phyloP scores from a whole-genome alignment of 2,329 filamentous ascomycete genomes.

The Fusarium goolgardi region DNA sequence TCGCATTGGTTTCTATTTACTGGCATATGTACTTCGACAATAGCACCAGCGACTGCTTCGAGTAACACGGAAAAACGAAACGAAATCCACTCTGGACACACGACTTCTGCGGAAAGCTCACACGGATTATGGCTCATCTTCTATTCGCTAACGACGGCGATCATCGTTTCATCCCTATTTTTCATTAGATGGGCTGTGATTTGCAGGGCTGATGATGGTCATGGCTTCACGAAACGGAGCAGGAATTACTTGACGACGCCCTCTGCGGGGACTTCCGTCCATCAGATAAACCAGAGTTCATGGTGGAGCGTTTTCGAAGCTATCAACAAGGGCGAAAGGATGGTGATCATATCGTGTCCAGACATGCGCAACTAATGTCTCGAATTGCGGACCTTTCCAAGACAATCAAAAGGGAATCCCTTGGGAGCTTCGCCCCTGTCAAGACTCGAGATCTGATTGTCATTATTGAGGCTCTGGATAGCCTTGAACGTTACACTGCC shows the following conservation, averaged over 20 bases:
- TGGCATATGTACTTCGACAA: neutral
- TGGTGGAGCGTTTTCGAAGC: neutral
- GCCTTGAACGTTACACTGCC: neutral
- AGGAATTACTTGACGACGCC: neutral
- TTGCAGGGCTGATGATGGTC: neutral
- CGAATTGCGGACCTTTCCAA: neutral
- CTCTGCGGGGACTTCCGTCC: neutral
- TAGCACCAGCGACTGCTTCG: neutral
- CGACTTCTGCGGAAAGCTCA: neutral
- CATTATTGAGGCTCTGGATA: neutral
- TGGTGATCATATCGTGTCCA: rapidly evolving
- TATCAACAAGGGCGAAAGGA: neutral
- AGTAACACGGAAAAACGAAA: neutral
- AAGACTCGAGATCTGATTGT: neutral
- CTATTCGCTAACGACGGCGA: neutral
- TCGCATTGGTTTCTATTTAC: neutral
- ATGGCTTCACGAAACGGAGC: neutral
- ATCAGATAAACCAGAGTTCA: rapidly evolving
- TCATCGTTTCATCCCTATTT: neutral
- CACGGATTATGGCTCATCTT: constrained; percentile 1
- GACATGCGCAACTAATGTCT: neutral
- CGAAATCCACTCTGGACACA: neutral
- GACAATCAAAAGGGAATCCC: rapidly evolving
- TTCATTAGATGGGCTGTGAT: constrained; percentile 4
- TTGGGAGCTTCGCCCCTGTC: neutral